Evolutionary conservation across 228 moss, liverwort and hornwort species (phyloP), one percentile per base, ranked within the genome.

Genomic region (Sphagnum fallax): DNA sequence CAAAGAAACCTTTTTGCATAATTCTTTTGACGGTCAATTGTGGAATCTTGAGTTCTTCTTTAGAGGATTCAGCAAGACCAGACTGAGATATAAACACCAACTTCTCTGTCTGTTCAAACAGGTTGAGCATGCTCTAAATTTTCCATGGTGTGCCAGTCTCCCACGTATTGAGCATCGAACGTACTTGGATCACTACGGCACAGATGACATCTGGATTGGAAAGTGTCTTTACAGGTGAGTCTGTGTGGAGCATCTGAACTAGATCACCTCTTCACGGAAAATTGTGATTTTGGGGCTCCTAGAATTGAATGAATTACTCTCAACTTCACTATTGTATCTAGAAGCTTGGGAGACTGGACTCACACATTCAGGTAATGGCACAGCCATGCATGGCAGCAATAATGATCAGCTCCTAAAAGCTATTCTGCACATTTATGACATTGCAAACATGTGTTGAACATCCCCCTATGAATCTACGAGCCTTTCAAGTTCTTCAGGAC

Each of bases 161-260:
- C 74, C 87, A 11, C 89, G 89, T 11, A 77, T 95, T 60, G 87
- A 90, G 74, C 80, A 90, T 49, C 78, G 95, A 63, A 70, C 77
- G 63, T 95, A 92, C 73, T 55, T 95, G 50, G 90, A 84, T n/a
- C 92, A 87, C 60, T 95, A 95, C 53, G 89, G 92, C 15, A 74
- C 82, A 6, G 74, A 92, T 7, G 95, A 95, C 62, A 83, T 87
- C 16, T 95, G 95, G 92, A 92, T 95, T 50, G 95, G 88, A 48
- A 95, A 95, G 64, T 83, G 74, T 47, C 69, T 92, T 11, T 92
- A 92, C 83, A 82, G 76, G 87, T 88, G 58, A 69, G 72, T 66
- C 0, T 32, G 50, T 51, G 4, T 8, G 5, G 7, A 53, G 67
- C n/a, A 68, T 6, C 5, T 5, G 51, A 11, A 51, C 5, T 3